Percentiles rank a stretch among this genome's conserved stretches.
These are phyloP conservation scores for Podospora comata DNA, from an alignment of 495 filamentous ascomycete genomes.

Conservation along the genomic window DNA sequence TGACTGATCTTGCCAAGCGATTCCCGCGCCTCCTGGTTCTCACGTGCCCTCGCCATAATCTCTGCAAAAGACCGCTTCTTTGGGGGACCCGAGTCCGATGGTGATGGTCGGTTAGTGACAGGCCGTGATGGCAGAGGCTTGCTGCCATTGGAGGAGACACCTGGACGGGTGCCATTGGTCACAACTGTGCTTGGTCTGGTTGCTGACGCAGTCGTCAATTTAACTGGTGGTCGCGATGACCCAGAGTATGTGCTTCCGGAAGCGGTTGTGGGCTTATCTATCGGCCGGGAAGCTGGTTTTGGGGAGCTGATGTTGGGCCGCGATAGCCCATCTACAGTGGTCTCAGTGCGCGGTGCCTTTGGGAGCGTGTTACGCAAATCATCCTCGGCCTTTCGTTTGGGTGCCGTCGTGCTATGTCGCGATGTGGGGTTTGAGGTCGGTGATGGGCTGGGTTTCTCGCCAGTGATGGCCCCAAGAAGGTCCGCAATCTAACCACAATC, in stretches of 20 bases:
- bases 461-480: constrained; percentile 54
- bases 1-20: constrained; percentile 55
- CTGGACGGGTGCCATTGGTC: neutral
- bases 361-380: constrained; percentile 31
- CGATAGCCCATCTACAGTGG: constrained; percentile 16
- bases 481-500: constrained; percentile 44
- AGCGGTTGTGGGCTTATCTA: constrained; percentile 10
- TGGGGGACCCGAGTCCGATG: constrained; percentile 38
- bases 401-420: constrained; percentile 23
- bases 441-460: constrained; percentile 41
- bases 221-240: constrained; percentile 7
- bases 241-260: constrained; percentile 5
- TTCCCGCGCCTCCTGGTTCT: constrained; percentile 45
- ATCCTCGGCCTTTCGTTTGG: constrained; percentile 55
- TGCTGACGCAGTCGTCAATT: constrained; percentile 20
- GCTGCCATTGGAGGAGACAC: constrained; percentile 4
- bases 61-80: constrained; percentile 66
- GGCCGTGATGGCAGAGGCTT: neutral
- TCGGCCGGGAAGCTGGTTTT: constrained; percentile 21
- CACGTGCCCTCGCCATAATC: constrained; percentile 64
- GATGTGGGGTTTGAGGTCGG: constrained; percentile 25
- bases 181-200: constrained; percentile 2
- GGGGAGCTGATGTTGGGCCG: constrained; percentile 19
- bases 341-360: constrained; percentile 34
- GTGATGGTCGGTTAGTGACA: constrained; percentile 16